Percentiles rank a stretch among this genome's conserved stretches.
These are phyloP conservation scores for Teratosphaeria nubilosa DNA, from an alignment of 2,329 filamentous ascomycete genomes.

Conservation along the genomic window DNA sequence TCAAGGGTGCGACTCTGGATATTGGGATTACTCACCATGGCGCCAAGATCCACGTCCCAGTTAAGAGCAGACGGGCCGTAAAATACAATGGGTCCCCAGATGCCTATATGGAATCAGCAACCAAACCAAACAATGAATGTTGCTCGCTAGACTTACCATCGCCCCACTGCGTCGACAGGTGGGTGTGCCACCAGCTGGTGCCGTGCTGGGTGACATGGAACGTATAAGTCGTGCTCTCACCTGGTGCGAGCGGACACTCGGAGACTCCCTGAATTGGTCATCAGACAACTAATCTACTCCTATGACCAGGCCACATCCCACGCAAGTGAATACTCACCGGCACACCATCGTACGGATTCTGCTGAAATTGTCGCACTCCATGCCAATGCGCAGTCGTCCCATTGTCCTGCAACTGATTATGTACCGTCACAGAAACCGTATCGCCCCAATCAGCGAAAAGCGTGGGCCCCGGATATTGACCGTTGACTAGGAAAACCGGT, in stretches of 20 bases:
- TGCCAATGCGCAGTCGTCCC: slow-evolving; percentile 1
- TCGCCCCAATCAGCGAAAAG: slow-evolving; percentile 15
- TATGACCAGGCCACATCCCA: neutral
- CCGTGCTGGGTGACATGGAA: slow-evolving; percentile 20
- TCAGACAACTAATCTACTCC: neutral
- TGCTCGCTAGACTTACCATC: slow-evolving; percentile 27
- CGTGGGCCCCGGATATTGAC: neutral
- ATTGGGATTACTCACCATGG: neutral
- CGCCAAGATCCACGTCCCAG: slow-evolving; percentile 25
- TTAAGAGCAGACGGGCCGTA: slow-evolving; percentile 28
- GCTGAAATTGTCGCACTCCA: neutral
- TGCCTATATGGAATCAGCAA: slow-evolving; percentile 57
- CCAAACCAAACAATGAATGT: slow-evolving; percentile 42
- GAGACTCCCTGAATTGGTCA: neutral
- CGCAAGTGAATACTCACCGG: neutral
- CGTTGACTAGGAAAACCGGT: neutral
- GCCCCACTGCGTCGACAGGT: neutral
- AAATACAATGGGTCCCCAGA: slow-evolving; percentile 35
- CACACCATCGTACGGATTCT: slow-evolving; percentile 1
- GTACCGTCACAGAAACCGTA: slow-evolving; percentile 19
- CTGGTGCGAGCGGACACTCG: neutral
- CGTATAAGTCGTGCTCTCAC: slow-evolving; percentile 25
- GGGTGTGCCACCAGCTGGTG: neutral
- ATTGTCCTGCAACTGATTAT: slow-evolving; percentile 5
- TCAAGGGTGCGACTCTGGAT: neutral